Conservation (phyloP, 2,329 filamentous ascomycete species). For the Colletotrichum cuscutae region DNA sequence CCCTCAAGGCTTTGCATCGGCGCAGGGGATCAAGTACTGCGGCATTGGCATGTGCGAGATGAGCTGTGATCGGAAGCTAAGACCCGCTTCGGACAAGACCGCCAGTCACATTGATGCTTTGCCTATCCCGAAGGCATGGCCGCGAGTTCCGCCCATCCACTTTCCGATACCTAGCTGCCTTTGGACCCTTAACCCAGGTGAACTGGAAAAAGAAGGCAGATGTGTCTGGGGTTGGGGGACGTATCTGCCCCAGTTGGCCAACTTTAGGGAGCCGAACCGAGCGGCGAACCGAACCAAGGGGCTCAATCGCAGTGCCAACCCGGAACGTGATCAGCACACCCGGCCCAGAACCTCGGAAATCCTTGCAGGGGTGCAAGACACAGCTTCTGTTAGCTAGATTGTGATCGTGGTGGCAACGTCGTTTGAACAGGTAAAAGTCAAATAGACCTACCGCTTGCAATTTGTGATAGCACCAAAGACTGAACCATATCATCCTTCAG, state of each 20-base stretch:
- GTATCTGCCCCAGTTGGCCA: not conserved
- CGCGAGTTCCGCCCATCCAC: not conserved
- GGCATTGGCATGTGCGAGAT: not conserved
- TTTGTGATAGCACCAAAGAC: not conserved
- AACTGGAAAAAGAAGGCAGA: not conserved
- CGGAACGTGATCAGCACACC: no score
- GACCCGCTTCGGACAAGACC: not conserved
- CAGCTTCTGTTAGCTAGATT: not conserved
- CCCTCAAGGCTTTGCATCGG: no score
- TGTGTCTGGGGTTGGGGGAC: not conserved
- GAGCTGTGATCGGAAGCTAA: not conserved
- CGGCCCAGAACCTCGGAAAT: not conserved
- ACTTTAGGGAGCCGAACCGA: conserved; percentile 15
- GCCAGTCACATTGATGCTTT: not conserved
- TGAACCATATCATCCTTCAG: not conserved
- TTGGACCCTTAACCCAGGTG: not conserved
- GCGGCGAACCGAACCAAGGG: conserved; percentile 11
- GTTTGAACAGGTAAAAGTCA: not conserved
- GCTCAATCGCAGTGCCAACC: not conserved
- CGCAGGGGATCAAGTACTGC: not conserved
- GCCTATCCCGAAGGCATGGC: not conserved
- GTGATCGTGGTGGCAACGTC: not conserved
- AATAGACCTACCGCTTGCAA: not conserved
- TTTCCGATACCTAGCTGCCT: not conserved
- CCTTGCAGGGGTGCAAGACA: not conserved